Base-by-base conservation (phyloP, 2,329 filamentous ascomycete species). In the Sordariomycetes sp. region DNA sequence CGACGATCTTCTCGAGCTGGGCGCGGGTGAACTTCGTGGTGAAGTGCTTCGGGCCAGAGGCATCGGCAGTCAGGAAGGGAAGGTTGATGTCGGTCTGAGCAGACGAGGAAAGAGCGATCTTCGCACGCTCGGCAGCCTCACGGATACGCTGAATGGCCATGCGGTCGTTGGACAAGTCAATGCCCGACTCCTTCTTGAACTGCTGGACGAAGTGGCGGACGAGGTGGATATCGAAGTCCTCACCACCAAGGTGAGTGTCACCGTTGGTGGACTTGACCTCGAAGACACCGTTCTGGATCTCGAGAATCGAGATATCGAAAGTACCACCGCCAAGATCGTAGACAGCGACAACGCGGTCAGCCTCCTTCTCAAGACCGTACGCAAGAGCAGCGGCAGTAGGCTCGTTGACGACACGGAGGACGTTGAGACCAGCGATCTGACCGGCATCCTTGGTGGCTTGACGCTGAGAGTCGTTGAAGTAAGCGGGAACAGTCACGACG, bases 111-210 rank as follows among this genome's bases (percentile, higher is more conserved):
- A 97, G 81, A 79, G 97, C 93, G 69, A 97, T 97, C 90, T 97
- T 97, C 72, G 93, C 93, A 86, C 97, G 97, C 84, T 97, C 93
- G 66, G 92, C 91, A 66, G 92, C 93, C 80, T 97, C 93, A 78
- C 93, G 92, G 74, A 97, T 97, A 85, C 93, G 88, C 84, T 97
- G 93, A 71, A 97, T 96, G 67, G 93, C 93, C 92, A 97, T 97
- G 74, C 93, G 91, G 80, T 97, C 93, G 70, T 77, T 79, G 60
- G 90, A 89, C 65, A 97, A 85, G 72, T 97, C 93, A 64, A 97
- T 88, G 63, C 89, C 87, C 63, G 90, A 90, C 66, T 96, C 90
- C 78, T 90, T 93, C 89, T 97, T 97, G 84, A 97, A 97, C 71
- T 95, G 87, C 74, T 90, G 82, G 64, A 97, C 90, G 60, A 97